Base-by-base conservation (phyloP, 2,329 filamentous ascomycete genomes). In the Magnaporthiopsis incrustans region DNA sequence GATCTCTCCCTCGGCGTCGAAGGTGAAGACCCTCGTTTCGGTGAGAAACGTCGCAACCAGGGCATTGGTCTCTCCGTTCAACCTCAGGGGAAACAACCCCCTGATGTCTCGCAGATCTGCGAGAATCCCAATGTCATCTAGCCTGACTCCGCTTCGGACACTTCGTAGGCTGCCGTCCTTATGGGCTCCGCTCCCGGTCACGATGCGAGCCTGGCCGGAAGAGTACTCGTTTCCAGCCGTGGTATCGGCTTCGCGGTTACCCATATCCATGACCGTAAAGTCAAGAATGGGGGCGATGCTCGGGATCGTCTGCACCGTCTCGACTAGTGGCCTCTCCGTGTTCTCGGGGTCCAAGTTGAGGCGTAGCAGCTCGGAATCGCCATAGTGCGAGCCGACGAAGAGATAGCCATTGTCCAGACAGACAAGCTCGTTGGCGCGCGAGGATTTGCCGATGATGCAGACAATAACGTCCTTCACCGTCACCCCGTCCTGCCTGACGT, bases 181-280 rank as follows among this genome's bases (percentile, higher is more conserved):
- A 72, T 91, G 95, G 0, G 91, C 92, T 33, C 95, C 95, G 64
- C 93, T 97, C 0, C 92, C 94, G 2, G 94, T 93, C 14, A 99
- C 92, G 66, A 99, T 90, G 56, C 93, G 86, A 59, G 95, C 93
- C 76, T 99, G 94, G 0, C 95, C 95, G 0, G 94, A 97, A 0
- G 93, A 96, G 71, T 97, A 99, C 67, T 95, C 91, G 70, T 95
- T 96, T 3, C 89, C 89, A 25, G 81, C 76, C 65, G 91, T 88
- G 11, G 82, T 86, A 67, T 95, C 89, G 38, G n/a, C 56, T 66
- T 91, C 88, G 64, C 91, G 83, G 69, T 92, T 93, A 0, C 93
- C 94, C 82, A 98, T 90, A 71, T 98, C 95, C 92, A 98, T 97
- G 22, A 99, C 86, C 1, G 90, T 89, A 70, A 99, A 97, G 73